These are phyloP conservation scores for Mangifera indica DNA, from an alignment of 345 rosid species.

Conservation along the genomic window DNA sequence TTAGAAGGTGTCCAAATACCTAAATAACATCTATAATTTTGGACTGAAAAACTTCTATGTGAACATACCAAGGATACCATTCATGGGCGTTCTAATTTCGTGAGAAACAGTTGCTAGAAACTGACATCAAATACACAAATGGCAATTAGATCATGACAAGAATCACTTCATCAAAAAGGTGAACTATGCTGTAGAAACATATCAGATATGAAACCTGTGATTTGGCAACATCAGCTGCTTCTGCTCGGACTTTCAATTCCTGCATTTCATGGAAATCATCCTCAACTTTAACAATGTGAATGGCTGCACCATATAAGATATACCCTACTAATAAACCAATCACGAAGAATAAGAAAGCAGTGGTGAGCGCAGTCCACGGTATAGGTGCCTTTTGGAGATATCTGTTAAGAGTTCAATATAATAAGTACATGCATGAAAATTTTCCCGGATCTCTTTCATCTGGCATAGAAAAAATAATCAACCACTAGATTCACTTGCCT, in stretches of 20 bases:
- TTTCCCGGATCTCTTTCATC: slow-evolving; percentile 4
- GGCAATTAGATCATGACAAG: not conserved
- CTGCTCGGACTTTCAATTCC: slow-evolving; percentile 79
- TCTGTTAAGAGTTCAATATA: slow-evolving; percentile 39
- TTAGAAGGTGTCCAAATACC: not conserved
- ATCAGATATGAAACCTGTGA: slow-evolving; percentile 53
- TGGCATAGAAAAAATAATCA: not conserved
- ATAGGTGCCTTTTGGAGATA: slow-evolving; percentile 83
- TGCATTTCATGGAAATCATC: slow-evolving; percentile 85
- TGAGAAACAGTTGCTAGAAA: slow-evolving; percentile 98
- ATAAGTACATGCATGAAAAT: slow-evolving; percentile 16
- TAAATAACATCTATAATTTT: not conserved
- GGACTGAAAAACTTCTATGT: slow-evolving; percentile 2
- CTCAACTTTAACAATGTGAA: slow-evolving; percentile 86
- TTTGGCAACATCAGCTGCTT: slow-evolving; percentile 98
- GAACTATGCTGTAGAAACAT: not conserved
- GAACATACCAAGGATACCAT: slow-evolving; percentile 85
- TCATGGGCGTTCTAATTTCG: slow-evolving; percentile 98
- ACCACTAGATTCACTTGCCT: slow-evolving; percentile 45
- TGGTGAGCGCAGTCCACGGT: slow-evolving; percentile 69
- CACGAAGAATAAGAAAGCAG: slow-evolving; percentile 64
- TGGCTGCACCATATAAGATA: slow-evolving; percentile 70
- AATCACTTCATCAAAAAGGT: not conserved
- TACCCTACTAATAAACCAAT: slow-evolving; percentile 80
- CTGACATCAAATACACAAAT: slow-evolving; percentile 38